Percentiles rank a stretch among this genome's conserved stretches.
These are phyloP conservation scores for Ustilaginoidea virens DNA, from an alignment of 2,329 filamentous ascomycete species.

Conservation along the genomic window DNA sequence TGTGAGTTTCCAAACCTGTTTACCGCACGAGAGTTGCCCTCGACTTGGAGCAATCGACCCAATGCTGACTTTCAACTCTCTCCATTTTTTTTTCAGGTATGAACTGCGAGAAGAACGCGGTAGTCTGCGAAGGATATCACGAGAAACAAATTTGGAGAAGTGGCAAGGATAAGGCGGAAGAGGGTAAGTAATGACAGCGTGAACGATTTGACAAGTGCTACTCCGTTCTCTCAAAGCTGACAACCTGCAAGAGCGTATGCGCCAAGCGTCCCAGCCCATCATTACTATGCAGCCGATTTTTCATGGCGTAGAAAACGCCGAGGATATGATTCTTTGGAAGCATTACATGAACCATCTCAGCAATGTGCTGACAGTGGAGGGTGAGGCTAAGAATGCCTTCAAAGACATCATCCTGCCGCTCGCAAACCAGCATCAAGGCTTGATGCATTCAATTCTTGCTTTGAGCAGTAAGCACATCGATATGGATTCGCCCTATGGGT, in stretches of 20 bases:
- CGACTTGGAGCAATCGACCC: too few relatives aligned
- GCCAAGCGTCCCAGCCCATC: constrained; percentile 31
- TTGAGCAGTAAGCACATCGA: constrained; percentile 66
- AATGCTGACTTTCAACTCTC: constrained; percentile 2
- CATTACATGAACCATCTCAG: constrained; percentile 73
- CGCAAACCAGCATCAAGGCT: constrained; percentile 60
- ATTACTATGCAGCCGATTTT: constrained; percentile 54
- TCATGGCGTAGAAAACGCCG: constrained; percentile 62
- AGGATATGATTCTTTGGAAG: constrained; percentile 68
- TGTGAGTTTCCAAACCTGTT: constrained; percentile 25
- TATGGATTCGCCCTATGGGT: constrained; percentile 39
- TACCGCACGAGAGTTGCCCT: too few relatives aligned
- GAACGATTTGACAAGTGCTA: too few relatives aligned
- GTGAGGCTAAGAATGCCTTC: constrained; percentile 71
- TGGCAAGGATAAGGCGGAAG: constrained; percentile 60
- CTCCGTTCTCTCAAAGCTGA: background rate
- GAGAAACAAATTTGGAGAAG: constrained; percentile 79
- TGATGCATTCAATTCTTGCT: constrained; percentile 84
- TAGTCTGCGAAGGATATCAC: constrained; percentile 81
- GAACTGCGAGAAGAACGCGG: constrained; percentile 88
- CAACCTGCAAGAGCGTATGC: constrained; percentile 26
- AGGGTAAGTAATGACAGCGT: too few relatives aligned
- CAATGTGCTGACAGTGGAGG: constrained; percentile 66
- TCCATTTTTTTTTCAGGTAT: constrained; percentile 36
- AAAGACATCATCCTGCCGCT: constrained; percentile 71